A percentile compares a stretch with the other conserved stretches of the same genome.
Evolutionary conservation across 306 rosid genomes (phyloP).

Genomic region (Clitoria ternatea): DNA sequence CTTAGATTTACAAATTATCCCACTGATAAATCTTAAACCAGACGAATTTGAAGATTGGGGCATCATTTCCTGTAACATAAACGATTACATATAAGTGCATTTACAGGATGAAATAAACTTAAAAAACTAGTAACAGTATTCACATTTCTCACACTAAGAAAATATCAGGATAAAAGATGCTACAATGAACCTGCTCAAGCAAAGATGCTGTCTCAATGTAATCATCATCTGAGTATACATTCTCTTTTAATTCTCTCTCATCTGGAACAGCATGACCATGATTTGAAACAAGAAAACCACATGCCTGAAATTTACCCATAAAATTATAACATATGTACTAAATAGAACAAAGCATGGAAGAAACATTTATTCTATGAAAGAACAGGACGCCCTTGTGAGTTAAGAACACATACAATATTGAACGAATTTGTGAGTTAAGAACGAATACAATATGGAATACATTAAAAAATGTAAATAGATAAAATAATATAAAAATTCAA

Average conservation of each 20-base stretch:
- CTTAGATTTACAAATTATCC: conserved; percentile 85
- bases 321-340: conserved; percentile 2
- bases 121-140: conserved; percentile 20
- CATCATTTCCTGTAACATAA: conserved; percentile 64
- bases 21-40: conserved; percentile 92
- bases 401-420: conserved; percentile 7
- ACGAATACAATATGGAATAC: conserved; percentile 2
- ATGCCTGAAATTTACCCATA: conserved; percentile 60
- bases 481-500: not conserved
- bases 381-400: not conserved
- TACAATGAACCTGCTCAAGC: conserved; percentile 72
- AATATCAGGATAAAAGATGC: conserved; percentile 5
- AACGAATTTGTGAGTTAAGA: not conserved
- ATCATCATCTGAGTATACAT: conserved; percentile 60
- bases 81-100: conserved; percentile 11
- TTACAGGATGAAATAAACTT: conserved; percentile 12
- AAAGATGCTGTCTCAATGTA: conserved; percentile 60
- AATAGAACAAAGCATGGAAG: conserved; percentile 17
- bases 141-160: not conserved
- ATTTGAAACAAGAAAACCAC: conserved; percentile 73
- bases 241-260: conserved; percentile 78
- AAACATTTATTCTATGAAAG: not conserved
- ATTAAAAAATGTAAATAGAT: not conserved
- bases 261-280: conserved; percentile 54
- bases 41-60: conserved; percentile 67